A percentile compares a stretch with the other conserved stretches of the same genome.
These are phyloP conservation scores for Lyophyllum shimeji DNA, from an alignment of 768 basidiomycete species.

Conservation along the genomic window DNA sequence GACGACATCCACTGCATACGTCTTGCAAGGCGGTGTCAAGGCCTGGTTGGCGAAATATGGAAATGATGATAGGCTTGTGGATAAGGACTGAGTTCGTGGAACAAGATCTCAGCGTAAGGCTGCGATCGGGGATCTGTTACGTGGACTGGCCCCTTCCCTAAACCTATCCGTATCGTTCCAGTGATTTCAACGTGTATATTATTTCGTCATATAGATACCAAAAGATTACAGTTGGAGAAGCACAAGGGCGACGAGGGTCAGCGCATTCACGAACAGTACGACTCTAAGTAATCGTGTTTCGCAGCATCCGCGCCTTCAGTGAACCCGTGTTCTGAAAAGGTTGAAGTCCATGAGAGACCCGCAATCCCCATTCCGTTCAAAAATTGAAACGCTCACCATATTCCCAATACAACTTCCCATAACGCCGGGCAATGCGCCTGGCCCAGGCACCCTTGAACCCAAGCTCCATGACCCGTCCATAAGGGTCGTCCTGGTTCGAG, in stretches of 20 bases:
- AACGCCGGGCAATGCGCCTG: conserved; percentile 41
- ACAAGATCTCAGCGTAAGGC: too few relatives aligned
- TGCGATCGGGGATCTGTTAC: too few relatives aligned
- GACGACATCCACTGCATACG: conserved; percentile 35
- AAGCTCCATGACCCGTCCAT: conserved; percentile 45
- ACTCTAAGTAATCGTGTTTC: conserved; percentile 30
- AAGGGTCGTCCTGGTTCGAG: conserved; percentile 12
- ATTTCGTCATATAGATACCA: too few relatives aligned
- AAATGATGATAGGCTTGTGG: conserved; percentile 28
- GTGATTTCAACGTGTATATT: too few relatives aligned
- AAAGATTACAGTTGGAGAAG: too few relatives aligned
- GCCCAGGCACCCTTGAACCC: conserved; percentile 69
- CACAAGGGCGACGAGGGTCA: not conserved
- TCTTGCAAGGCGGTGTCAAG: conserved; percentile 43
- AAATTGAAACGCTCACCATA: conserved; percentile 41
- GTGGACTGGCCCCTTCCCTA: too few relatives aligned
- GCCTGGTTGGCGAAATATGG: conserved; percentile 38
- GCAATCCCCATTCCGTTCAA: not conserved
- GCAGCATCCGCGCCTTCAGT: conserved; percentile 52
- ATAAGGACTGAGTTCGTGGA: conserved; percentile 3
- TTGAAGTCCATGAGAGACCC: not conserved
- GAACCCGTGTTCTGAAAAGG: conserved; percentile 55
- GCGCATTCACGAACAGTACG: conserved; percentile 25
- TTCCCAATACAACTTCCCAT: conserved; percentile 61
- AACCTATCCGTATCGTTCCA: too few relatives aligned